phyloP scores from a whole-genome alignment of 176 grass and related monocot genomes.

The Urochloa ruziziensis region DNA sequence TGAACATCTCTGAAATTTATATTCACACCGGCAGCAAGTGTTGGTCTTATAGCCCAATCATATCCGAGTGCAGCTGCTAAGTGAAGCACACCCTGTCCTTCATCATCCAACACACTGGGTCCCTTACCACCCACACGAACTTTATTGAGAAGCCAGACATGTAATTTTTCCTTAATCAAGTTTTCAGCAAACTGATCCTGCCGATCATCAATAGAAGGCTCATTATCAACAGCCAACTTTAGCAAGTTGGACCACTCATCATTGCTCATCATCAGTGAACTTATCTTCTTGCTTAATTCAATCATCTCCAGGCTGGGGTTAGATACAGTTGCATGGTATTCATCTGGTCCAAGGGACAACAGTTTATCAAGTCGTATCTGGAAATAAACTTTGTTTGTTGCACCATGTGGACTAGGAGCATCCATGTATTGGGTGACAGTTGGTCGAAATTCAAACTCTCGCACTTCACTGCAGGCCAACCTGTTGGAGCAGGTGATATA shows the following conservation, averaged over 20 bases:
- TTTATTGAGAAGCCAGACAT: conserved; percentile 84
- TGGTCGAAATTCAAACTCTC: conserved; percentile 83
- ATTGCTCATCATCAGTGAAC: conserved; percentile 47
- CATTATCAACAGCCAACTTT: conserved; percentile 56
- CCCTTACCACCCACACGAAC: conserved; percentile 62
- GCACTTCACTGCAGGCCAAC: conserved; percentile 88
- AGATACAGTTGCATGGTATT: conserved; percentile 48
- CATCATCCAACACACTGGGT: conserved; percentile 72
- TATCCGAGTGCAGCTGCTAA: conserved; percentile 79
- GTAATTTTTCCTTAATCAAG: conserved; percentile 74
- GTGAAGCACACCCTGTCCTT: conserved; percentile 83
- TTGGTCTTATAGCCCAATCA: conserved; percentile 78
- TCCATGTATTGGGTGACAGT: conserved; percentile 54
- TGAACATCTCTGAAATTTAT: conserved; percentile 83
- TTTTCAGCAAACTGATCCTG: conserved; percentile 62
- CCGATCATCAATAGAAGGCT: conserved; percentile 35
- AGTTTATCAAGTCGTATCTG: conserved; percentile 73
- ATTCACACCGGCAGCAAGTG: conserved; percentile 64
- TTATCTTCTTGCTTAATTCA: conserved; percentile 71
- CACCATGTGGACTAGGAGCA: conserved; percentile 49
- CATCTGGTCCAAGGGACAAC: conserved; percentile 51
- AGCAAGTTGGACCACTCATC: conserved; percentile 82
- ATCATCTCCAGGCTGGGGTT: conserved; percentile 43
- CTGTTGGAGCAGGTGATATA: conserved; percentile 85
- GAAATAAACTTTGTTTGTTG: conserved; percentile 66